phyloP scores from a whole-genome alignment of 2,329 filamentous ascomycete genomes.

The Zopfia rhizophila region DNA sequence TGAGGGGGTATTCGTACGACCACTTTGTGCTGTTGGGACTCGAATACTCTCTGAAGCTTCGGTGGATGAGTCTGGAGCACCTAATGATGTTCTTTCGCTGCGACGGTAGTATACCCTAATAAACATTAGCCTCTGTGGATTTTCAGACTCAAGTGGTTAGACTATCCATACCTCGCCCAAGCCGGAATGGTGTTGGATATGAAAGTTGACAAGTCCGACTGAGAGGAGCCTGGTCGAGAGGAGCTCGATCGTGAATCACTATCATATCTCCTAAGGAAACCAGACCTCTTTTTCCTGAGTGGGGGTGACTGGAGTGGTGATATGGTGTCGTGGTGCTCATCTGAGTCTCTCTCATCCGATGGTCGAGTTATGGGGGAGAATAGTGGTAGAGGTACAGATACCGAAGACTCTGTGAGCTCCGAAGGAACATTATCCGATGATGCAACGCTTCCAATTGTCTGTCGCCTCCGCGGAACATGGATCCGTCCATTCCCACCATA shows the following conservation, averaged over 20 bases:
- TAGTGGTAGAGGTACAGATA: constrained; percentile 47
- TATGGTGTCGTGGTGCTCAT: constrained; percentile 52
- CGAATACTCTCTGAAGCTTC: constrained; percentile 45
- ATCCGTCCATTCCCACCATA: constrained; percentile 34
- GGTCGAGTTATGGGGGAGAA: constrained; percentile 43
- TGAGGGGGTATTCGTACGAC: constrained; percentile 48
- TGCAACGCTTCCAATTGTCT: constrained; percentile 47
- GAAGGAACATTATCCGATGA: constrained; percentile 47
- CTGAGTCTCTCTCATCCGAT: constrained; percentile 43
- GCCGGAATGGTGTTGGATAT: constrained; percentile 49
- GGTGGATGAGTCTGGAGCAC: constrained; percentile 41
- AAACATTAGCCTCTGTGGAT: constrained; percentile 19
- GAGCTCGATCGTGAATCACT: constrained; percentile 47
- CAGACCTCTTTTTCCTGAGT: constrained; percentile 50
- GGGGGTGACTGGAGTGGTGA: constrained; percentile 52
- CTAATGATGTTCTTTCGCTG: constrained; percentile 48
- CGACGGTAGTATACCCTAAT: constrained; percentile 49
- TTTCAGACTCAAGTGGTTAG: neutral
- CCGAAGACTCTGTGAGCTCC: constrained; percentile 42
- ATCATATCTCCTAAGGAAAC: constrained; percentile 44
- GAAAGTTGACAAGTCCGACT: constrained; percentile 47
- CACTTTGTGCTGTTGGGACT: constrained; percentile 47
- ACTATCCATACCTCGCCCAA: constrained; percentile 46
- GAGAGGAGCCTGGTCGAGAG: constrained; percentile 47
- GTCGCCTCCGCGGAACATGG: constrained; percentile 38